Conservation (phyloP, 257 asterid species). For the Fraxinus excelsior region DNA sequence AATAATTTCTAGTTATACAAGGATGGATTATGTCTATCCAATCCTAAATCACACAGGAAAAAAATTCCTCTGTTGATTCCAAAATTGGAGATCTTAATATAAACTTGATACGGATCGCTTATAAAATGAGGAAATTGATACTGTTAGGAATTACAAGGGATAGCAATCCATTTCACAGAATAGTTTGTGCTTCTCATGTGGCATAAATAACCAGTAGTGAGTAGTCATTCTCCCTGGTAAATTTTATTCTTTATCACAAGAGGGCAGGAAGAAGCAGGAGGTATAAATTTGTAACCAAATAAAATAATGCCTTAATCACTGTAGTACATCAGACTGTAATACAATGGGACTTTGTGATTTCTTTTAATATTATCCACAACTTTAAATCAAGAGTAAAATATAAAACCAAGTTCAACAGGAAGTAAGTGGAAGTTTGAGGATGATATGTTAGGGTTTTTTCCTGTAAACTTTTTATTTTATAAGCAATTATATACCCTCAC, state of each 20-base stretch:
- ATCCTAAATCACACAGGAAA: background rate
- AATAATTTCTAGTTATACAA: background rate
- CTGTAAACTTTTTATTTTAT: background rate
- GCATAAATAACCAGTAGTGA: background rate
- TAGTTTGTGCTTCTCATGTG: background rate
- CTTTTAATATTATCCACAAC: background rate
- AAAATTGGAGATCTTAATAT: conserved; percentile 6
- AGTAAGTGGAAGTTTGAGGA: background rate
- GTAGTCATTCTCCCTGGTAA: background rate
- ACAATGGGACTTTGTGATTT: background rate
- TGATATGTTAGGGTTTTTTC: background rate
- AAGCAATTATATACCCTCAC: background rate
- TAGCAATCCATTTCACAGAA: background rate
- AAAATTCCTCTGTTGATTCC: background rate
- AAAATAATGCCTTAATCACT: background rate
- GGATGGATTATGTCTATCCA: background rate
- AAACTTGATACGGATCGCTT: background rate
- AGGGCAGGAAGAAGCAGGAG: background rate
- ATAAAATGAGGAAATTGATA: background rate
- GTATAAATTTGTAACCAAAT: background rate
- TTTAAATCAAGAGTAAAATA: background rate
- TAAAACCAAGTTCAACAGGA: background rate
- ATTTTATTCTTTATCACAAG: background rate
- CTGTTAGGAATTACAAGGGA: background rate
- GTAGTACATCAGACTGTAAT: background rate